Evolutionary conservation across 495 filamentous ascomycete species (phyloP).

Genomic region (Ascobolus immersus): DNA sequence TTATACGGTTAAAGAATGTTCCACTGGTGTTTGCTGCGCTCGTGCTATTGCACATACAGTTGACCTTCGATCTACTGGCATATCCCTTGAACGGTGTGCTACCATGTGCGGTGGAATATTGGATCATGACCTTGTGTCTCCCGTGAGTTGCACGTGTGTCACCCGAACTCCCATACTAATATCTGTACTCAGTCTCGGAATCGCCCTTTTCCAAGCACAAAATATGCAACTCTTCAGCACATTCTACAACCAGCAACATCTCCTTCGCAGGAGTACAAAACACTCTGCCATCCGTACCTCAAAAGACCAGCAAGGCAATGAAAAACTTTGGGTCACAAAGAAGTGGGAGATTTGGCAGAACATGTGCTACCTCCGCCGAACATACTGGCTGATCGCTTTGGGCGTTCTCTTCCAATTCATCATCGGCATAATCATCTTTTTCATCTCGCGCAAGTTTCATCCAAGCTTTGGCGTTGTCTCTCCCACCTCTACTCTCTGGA

Average conservation of each 20-base stretch:
- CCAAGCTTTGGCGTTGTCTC: slow-evolving; percentile 8
- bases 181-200: slow-evolving; percentile 8
- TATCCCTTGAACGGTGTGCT: slow-evolving; percentile 12
- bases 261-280: slow-evolving; percentile 4
- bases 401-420: slow-evolving; percentile 7
- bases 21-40: slow-evolving; percentile 11
- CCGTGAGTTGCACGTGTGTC: slow-evolving; percentile 5
- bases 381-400: slow-evolving; percentile 9
- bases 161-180: neutral
- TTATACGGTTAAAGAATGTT: slow-evolving; percentile 12
- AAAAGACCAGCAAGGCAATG: neutral
- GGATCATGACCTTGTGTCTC: slow-evolving; percentile 13
- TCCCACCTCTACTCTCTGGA: slow-evolving; percentile 1
- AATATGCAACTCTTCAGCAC: slow-evolving; percentile 14
- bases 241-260: slow-evolving; percentile 11
- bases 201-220: slow-evolving; percentile 14
- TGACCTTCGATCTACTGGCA: slow-evolving; percentile 11
- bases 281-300: neutral
- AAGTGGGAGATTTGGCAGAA: slow-evolving; percentile 7
- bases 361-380: slow-evolving; percentile 11
- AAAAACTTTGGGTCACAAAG: slow-evolving; percentile 2
- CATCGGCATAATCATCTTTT: slow-evolving; percentile 8
- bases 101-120: slow-evolving; percentile 11
- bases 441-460: slow-evolving; percentile 10
- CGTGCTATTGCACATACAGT: slow-evolving; percentile 10